Percentiles rank a stretch among this genome's conserved stretches.
These are phyloP conservation scores for Otatea glauca DNA, from an alignment of 176 grass and related monocot genomes.

Conservation along the genomic window DNA sequence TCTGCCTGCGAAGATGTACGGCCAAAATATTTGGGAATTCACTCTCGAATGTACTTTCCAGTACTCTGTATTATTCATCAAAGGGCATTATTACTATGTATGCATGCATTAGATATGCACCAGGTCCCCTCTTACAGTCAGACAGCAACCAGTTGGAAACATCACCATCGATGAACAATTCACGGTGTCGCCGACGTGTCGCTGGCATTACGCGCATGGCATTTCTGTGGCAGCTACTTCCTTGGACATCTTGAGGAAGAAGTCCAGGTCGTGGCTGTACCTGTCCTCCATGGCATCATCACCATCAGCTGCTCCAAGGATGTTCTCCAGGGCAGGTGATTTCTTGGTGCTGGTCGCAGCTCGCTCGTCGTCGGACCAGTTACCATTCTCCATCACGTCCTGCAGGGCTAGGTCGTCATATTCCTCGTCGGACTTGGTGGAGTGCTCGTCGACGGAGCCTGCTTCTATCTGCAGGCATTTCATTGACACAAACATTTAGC, in stretches of 20 bases:
- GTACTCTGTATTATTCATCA: not conserved
- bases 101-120: constrained; percentile 13
- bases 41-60: not conserved
- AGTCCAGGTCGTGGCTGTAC: constrained; percentile 53
- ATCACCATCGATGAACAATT: not conserved
- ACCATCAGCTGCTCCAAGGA: not conserved
- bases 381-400: constrained; percentile 57
- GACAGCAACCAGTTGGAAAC: not conserved
- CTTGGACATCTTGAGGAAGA: constrained; percentile 61
- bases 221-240: constrained; percentile 24
- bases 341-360: not conserved
- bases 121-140: constrained; percentile 15
- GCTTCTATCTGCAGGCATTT: constrained; percentile 65
- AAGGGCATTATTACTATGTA: not conserved
- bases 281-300: not conserved
- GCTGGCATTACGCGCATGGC: constrained; percentile 5
- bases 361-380: constrained; percentile 60
- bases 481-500: not conserved
- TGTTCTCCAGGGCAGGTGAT: no score
- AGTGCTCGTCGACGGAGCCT: constrained; percentile 89
- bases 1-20: not conserved
- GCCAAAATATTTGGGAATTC: not conserved
- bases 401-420: constrained; percentile 84
- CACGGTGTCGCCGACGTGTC: not conserved
- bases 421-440: constrained; percentile 86